These are phyloP conservation scores for Leptographium wingfieldii DNA, from an alignment of 2,329 filamentous ascomycete species.

Conservation along the genomic window DNA sequence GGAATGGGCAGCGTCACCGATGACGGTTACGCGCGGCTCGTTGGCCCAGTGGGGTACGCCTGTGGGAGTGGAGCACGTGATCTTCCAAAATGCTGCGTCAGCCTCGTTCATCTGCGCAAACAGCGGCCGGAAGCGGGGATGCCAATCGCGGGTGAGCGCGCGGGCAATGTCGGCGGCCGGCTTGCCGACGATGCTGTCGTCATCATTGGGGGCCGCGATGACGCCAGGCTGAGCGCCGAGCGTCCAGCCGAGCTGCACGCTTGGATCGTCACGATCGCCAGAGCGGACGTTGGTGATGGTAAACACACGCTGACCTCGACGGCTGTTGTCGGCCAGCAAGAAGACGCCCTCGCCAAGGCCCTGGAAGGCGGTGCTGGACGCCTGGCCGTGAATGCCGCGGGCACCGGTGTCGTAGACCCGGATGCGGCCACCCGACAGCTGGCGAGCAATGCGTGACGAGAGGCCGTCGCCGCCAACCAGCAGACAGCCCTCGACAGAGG, in stretches of 20 bases:
- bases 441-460: conserved; percentile 45
- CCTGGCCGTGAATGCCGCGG: conserved; percentile 52
- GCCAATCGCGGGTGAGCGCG: conserved; percentile 39
- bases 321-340: conserved; percentile 34
- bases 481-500: conserved; percentile 43
- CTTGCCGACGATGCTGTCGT: conserved; percentile 44
- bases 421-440: conserved; percentile 42
- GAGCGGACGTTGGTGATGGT: conserved; percentile 53
- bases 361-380: conserved; percentile 48
- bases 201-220: conserved; percentile 44
- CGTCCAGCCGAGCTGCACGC: conserved; percentile 50
- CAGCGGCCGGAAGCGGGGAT: conserved; percentile 39
- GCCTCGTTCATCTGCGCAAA: conserved; percentile 44
- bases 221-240: conserved; percentile 45
- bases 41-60: conserved; percentile 50
- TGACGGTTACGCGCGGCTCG: conserved; percentile 42
- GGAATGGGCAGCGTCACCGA: conserved; percentile 44
- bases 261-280: conserved; percentile 44
- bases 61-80: conserved; percentile 46
- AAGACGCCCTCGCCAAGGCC: conserved; percentile 52
- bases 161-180: conserved; percentile 46
- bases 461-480: conserved; percentile 51
- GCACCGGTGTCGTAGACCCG: conserved; percentile 53
- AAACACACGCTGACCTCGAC: conserved; percentile 33
- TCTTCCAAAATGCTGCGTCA: conserved; percentile 54